Evolutionary conservation across 1,139 yeast genomes (phyloP).

Genomic region (Suhomyces panamericanus): DNA sequence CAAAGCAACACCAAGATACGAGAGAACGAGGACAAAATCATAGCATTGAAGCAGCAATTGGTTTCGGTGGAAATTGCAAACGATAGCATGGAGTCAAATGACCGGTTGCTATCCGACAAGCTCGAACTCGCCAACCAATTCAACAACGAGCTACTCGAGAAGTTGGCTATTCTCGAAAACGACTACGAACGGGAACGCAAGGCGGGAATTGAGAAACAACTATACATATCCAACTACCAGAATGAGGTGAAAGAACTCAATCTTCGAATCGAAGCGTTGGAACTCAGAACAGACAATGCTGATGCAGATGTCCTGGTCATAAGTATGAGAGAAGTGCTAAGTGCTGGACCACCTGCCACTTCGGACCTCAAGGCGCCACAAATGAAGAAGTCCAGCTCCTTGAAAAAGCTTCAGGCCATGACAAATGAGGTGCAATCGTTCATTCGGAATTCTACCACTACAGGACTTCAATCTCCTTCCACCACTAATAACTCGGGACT

Average conservation of each 20-base stretch:
- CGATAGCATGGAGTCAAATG: conserved; percentile 44
- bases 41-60: conserved; percentile 30
- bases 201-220: conserved; percentile 30
- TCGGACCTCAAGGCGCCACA: conserved; percentile 1
- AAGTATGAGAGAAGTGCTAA: conserved; percentile 33
- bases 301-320: conserved; percentile 31
- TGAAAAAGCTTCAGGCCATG: conserved; percentile 20
- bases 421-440: conserved; percentile 17
- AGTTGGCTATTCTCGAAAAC: conserved; percentile 42
- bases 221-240: conserved; percentile 39
- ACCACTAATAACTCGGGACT: conserved; percentile 9
- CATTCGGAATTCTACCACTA: conserved; percentile 14
- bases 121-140: conserved; percentile 37
- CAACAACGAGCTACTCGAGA: conserved; percentile 44
- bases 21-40: conserved; percentile 23
- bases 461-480: conserved; percentile 9
- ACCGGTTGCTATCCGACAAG: conserved; percentile 35
- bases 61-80: conserved; percentile 44
- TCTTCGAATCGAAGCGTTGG: conserved; percentile 14
- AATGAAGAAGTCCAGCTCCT: conserved; percentile 17
- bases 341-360: conserved; percentile 34
- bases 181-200: conserved; percentile 40
- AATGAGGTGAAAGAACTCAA: conserved; percentile 31
- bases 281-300: conserved; percentile 6
- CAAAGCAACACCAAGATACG: conserved; percentile 17